Conservation (phyloP, 306 rosid genomes). For the Sechiopsis laciniata region DNA sequence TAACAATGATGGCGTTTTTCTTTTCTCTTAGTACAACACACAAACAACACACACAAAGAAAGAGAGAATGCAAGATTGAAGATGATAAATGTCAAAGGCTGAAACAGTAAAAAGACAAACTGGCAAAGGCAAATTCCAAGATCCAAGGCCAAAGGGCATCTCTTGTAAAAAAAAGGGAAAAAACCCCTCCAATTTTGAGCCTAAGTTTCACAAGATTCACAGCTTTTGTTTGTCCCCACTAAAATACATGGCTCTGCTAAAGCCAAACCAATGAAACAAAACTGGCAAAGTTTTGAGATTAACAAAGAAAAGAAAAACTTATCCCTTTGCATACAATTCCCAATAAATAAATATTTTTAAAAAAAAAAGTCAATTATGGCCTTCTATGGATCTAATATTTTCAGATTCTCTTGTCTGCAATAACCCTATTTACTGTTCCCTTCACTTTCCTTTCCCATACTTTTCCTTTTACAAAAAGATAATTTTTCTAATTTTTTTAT, state of each 20-base stretch:
- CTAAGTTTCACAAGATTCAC: constrained; percentile 4
- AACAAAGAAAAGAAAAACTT: constrained; percentile 1
- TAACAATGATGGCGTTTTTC: constrained; percentile 12
- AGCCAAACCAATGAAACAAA: constrained; percentile 2
- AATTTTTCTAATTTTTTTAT: not conserved
- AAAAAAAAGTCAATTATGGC: not conserved
- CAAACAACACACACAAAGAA: constrained; percentile 8
- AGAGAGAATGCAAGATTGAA: not conserved
- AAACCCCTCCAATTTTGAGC: not conserved
- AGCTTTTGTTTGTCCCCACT: constrained; percentile 16
- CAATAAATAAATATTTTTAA: not conserved
- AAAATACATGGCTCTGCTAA: not conserved
- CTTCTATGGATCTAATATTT: not conserved
- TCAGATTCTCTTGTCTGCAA: constrained; percentile 7
- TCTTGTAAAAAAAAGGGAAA: not conserved
- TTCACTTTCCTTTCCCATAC: not conserved
- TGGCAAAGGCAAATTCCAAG: constrained; percentile 14
- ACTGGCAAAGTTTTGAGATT: constrained; percentile 20
- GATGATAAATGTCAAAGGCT: constrained; percentile 22
- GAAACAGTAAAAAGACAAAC: constrained; percentile 18
- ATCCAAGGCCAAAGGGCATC: constrained; percentile 11
- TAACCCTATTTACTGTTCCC: not conserved
- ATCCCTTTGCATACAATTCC: not conserved
- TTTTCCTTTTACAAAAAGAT: not conserved
- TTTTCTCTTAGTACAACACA: not conserved